These are phyloP conservation scores for Lichtheimia corymbifera DNA, from an alignment of 371 early-diverging fungal species.

Conservation along the genomic window DNA sequence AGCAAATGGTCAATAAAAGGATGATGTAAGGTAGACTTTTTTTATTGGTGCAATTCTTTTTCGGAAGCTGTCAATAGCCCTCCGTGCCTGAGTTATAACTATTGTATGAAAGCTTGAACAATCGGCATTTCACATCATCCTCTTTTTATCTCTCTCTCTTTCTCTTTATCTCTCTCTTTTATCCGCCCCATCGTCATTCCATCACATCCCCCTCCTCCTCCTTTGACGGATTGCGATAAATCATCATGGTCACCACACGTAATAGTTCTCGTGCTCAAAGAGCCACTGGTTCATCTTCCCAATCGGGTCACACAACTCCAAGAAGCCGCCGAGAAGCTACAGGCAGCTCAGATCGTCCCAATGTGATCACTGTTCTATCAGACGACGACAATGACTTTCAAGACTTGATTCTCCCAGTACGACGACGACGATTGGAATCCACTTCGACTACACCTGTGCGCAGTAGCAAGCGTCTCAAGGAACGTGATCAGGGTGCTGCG, in stretches of 20 bases:
- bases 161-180: conserved; percentile 8
- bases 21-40: no score
- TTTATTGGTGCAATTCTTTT: not conserved
- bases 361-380: not conserved
- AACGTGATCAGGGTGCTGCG: not conserved
- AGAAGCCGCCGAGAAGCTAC: not conserved
- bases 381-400: not conserved
- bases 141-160: conserved; percentile 11
- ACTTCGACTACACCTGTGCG: not conserved
- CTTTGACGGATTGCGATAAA: not conserved
- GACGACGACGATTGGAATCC: not conserved
- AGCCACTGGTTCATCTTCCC: not conserved
- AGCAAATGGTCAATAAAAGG: conserved; percentile 42
- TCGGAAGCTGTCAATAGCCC: no score
- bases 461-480: not conserved
- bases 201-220: not conserved
- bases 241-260: conserved; percentile 16
- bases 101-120: not conserved
- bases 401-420: no score
- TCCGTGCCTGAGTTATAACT: not conserved
- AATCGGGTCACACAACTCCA: not conserved
- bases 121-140: not conserved
- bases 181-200: not conserved
- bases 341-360: not conserved
- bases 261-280: conserved; percentile 2